A percentile compares a stretch with the other conserved stretches of the same genome.
Evolutionary conservation across 441 rosid species (phyloP).

Genomic region (Melastoma candidum): DNA sequence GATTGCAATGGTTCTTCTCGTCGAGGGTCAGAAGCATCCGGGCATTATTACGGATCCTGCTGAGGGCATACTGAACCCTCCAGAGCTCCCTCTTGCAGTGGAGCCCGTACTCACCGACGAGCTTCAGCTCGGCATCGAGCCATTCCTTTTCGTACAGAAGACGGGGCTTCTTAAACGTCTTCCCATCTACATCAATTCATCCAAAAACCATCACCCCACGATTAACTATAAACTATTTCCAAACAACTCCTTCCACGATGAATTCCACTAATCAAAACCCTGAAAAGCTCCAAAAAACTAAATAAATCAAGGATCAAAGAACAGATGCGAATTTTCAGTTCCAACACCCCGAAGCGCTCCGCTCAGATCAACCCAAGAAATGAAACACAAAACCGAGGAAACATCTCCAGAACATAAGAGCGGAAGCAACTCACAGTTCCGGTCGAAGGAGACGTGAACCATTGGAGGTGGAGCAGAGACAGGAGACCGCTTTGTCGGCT

Average conservation of each 20-base stretch:
- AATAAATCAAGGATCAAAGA: too few species aligned
- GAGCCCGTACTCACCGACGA: slow-evolving; percentile 20
- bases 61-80: slow-evolving; percentile 20
- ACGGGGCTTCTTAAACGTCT: slow-evolving; percentile 7
- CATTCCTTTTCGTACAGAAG: slow-evolving; percentile 15
- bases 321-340: too few species aligned
- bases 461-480: slow-evolving; percentile 13
- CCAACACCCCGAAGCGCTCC: too few species aligned
- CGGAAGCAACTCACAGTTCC: slow-evolving; percentile 39
- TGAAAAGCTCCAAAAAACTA: too few species aligned
- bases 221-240: background rate
- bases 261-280: too few species aligned
- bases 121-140: slow-evolving; percentile 18
- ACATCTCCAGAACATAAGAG: background rate
- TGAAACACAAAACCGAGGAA: background rate
- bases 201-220: slow-evolving; percentile 4
- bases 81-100: slow-evolving; percentile 19
- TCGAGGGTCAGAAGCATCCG: slow-evolving; percentile 17
- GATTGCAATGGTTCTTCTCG: slow-evolving; percentile 21
- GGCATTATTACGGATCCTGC: slow-evolving; percentile 19
- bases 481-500: too few species aligned
- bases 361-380: slow-evolving; percentile 8
- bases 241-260: background rate
- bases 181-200: slow-evolving; percentile 9
- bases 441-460: slow-evolving; percentile 73